phyloP scores from a whole-genome alignment of 1,284 basidiomycete genomes.

The Trichosporon asahii region DNA sequence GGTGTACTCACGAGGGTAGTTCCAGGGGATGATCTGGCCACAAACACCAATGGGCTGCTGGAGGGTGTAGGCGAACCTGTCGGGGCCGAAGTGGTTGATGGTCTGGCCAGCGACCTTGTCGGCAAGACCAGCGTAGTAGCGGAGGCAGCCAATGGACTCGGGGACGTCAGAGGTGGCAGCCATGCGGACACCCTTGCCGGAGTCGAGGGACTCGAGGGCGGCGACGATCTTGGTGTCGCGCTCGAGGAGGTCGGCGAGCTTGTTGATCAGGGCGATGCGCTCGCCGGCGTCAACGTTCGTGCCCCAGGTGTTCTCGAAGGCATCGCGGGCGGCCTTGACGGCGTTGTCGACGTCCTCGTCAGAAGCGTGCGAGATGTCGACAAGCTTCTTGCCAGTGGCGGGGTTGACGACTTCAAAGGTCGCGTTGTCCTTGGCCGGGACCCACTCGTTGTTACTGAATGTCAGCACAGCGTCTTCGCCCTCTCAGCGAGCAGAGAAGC shows the following conservation, averaged over 20 bases:
- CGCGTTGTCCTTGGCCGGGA: slow-evolving; percentile 28
- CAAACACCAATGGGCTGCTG: slow-evolving; percentile 94
- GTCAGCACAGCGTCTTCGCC: neutral
- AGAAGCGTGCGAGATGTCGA: slow-evolving; percentile 39
- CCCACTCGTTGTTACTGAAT: slow-evolving; percentile 42
- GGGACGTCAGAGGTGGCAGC: slow-evolving; percentile 79
- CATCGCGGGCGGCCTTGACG: slow-evolving; percentile 72
- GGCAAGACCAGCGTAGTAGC: slow-evolving; percentile 69
- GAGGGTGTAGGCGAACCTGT: slow-evolving; percentile 77
- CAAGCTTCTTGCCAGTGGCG: slow-evolving; percentile 59
- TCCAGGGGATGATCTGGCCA: slow-evolving; percentile 66
- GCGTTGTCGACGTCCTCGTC: slow-evolving; percentile 72
- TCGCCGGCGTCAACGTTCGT: slow-evolving; percentile 77
- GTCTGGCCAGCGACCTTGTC: slow-evolving; percentile 63
- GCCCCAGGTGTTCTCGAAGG: slow-evolving; percentile 86
- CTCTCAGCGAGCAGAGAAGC: neutral
- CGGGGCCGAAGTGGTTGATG: slow-evolving; percentile 49
- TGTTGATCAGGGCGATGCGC: slow-evolving; percentile 71
- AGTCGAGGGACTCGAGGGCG: slow-evolving; percentile 74
- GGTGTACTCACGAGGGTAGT: slow-evolving; percentile 34
- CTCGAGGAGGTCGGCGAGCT: slow-evolving; percentile 87
- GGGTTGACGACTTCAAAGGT: slow-evolving; percentile 37
- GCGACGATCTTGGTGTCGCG: slow-evolving; percentile 65
- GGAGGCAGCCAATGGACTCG: slow-evolving; percentile 72
- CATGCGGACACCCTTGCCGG: slow-evolving; percentile 76